Percentiles rank a stretch among this genome's conserved stretches.
phyloP scores from a whole-genome alignment of 345 rosid species.

The Gossypioides kirkii region DNA sequence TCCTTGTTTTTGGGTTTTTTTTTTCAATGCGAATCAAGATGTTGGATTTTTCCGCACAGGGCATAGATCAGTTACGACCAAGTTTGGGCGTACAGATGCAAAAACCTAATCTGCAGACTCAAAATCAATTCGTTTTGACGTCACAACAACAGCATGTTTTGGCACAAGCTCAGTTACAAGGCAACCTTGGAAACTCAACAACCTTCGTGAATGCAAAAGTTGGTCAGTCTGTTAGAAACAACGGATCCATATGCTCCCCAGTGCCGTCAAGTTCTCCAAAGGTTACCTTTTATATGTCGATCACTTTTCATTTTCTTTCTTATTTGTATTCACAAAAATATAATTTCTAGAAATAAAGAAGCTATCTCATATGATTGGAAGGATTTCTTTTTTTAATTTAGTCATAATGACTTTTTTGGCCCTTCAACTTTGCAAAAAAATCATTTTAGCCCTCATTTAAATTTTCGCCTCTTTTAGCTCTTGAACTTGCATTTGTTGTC shows the following conservation, averaged over 20 bases:
- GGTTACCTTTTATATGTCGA: slow-evolving; percentile 27
- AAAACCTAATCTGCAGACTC: slow-evolving; percentile 45
- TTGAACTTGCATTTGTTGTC: no score
- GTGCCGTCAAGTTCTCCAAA: slow-evolving; percentile 53
- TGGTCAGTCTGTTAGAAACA: slow-evolving; percentile 46
- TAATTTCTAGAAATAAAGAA: not conserved
- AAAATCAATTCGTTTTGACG: slow-evolving; percentile 47
- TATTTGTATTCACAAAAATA: no score
- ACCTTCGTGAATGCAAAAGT: slow-evolving; percentile 44
- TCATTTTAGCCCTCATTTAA: no score
- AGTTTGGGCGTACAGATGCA: slow-evolving; percentile 45
- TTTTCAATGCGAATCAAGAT: not conserved
- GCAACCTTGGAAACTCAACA: slow-evolving; percentile 45
- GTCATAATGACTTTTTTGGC: no score
- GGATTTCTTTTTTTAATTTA: no score
- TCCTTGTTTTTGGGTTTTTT: not conserved
- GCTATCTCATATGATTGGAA: not conserved
- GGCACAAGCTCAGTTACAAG: slow-evolving; percentile 51
- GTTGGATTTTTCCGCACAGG: slow-evolving; percentile 26
- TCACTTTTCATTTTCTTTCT: not conserved
- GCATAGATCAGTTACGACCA: slow-evolving; percentile 50
- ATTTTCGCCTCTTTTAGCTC: no score
- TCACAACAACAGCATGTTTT: slow-evolving; percentile 58
- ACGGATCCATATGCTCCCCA: slow-evolving; percentile 55
- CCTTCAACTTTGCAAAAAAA: no score